Conservation (phyloP, 495 filamentous ascomycete genomes). For the Chaetomium fimeti region DNA sequence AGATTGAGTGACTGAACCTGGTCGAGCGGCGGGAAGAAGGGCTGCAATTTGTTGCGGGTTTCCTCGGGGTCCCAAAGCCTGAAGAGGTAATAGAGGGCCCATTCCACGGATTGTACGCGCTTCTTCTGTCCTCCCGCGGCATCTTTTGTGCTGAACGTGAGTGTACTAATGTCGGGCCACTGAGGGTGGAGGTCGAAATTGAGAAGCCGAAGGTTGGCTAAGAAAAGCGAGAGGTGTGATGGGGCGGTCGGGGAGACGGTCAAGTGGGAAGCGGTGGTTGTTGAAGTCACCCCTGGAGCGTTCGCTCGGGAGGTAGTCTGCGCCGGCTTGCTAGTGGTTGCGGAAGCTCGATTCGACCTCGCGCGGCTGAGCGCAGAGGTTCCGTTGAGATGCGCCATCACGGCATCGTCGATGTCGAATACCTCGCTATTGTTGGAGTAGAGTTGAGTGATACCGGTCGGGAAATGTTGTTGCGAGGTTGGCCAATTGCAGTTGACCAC, state of each 20-base stretch:
- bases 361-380: slow-evolving; percentile 31
- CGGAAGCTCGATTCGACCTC: slow-evolving; percentile 25
- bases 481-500: background rate
- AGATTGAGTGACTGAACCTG: slow-evolving; percentile 86
- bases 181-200: slow-evolving; percentile 70
- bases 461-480: background rate
- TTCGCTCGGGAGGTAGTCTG: slow-evolving; percentile 20
- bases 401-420: slow-evolving; percentile 28
- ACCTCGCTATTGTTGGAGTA: background rate
- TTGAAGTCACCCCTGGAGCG: slow-evolving; percentile 6
- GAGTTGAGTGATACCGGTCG: background rate
- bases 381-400: slow-evolving; percentile 32
- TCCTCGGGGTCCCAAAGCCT: slow-evolving; percentile 74
- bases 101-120: slow-evolving; percentile 75
- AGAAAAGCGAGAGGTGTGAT: slow-evolving; percentile 57
- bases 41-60: slow-evolving; percentile 76
- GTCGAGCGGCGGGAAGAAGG: slow-evolving; percentile 85
- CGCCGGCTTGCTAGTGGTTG: slow-evolving; percentile 26
- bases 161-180: slow-evolving; percentile 69
- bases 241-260: slow-evolving; percentile 21
- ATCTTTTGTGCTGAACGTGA: slow-evolving; percentile 65
- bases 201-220: slow-evolving; percentile 76
- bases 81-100: slow-evolving; percentile 80
- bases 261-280: slow-evolving; percentile 8
- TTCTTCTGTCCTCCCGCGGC: slow-evolving; percentile 70